phyloP scores from a whole-genome alignment of 345 rosid genomes.

The Brassica incana region DNA sequence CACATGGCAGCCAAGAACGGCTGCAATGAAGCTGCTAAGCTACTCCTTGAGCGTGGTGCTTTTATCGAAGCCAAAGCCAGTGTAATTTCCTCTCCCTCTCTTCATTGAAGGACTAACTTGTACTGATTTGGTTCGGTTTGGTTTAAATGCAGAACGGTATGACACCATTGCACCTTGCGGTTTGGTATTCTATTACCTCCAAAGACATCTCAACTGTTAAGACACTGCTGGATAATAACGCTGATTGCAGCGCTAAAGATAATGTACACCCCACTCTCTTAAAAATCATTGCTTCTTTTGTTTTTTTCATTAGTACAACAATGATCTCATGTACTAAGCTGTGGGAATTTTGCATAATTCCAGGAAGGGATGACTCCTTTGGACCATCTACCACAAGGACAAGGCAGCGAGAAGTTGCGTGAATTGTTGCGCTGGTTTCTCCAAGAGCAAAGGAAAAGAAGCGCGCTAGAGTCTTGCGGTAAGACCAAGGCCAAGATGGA shows the following conservation, averaged over 20 bases:
- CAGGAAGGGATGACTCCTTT: constrained; percentile 96
- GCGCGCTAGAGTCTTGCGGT: constrained; percentile 74
- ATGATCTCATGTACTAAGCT: constrained; percentile 3
- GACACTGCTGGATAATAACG: constrained; percentile 79
- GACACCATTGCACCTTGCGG: constrained; percentile 97
- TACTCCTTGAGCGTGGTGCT: constrained; percentile 89
- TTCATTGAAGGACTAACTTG: background rate
- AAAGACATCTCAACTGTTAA: constrained; percentile 77
- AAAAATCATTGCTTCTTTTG: background rate
- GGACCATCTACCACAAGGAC: constrained; percentile 81
- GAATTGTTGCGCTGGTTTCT: constrained; percentile 57
- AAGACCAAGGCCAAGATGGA: constrained; percentile 89
- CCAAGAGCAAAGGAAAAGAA: constrained; percentile 81
- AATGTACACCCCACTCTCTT: constrained; percentile 46
- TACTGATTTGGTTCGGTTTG: background rate
- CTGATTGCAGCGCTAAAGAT: constrained; percentile 90
- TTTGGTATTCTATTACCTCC: constrained; percentile 85
- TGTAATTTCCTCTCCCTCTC: constrained; percentile 40
- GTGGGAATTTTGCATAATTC: constrained; percentile 11
- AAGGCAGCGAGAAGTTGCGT: constrained; percentile 67
- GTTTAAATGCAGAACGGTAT: constrained; percentile 78
- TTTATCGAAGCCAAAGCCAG: constrained; percentile 81
- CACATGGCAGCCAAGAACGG: constrained; percentile 99
- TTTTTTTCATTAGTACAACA: background rate
- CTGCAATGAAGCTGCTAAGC: constrained; percentile 69